Evolutionary conservation across 208 protist species (phyloP), one percentile per base, ranked within the genome.

Genomic region (Sergeia podlipaevii): DNA sequence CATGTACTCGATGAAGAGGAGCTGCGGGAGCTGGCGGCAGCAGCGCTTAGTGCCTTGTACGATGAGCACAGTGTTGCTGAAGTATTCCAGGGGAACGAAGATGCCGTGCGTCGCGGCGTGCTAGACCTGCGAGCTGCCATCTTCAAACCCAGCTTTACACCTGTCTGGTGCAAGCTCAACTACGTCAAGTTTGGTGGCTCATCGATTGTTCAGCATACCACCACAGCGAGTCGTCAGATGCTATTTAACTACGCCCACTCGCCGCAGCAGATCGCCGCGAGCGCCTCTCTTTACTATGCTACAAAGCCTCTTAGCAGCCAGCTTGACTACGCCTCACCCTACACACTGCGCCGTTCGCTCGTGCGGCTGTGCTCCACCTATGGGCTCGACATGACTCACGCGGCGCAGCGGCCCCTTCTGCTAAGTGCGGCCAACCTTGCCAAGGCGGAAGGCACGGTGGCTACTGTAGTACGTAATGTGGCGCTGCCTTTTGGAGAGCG

Each of bases 161-260:
- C 61, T 7, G 62, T 87, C 15, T 92, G 77, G 80, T 88, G 77
- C 44, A 80, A 85, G 38, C 48, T 80, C 44, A 21, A 95, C 56
- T 95, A 89, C 62, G 76, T 70, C 48, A 95, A 95, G 70, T 95
- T 85, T 49, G 88, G 84, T 13, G 73, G 70, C 24, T 60, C 79
- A 11, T 74, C 73, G 4, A 56, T 90, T 2, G 80, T 85, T 28
- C 84, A 91, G 48, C 88, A 89, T 74, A 92, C 79, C 15, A 68
- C 74, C 48, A 88, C 80, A 6, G 74, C 79, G 21, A 54, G 64
- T 21, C 79, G 84, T 2, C 79, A 88, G 66, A 65, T 95, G 6
- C 71, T 83, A 24, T 91, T 84, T 46, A 74, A 84, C 56, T 77
- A 91, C 58, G 74, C 81, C n/a, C 52, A 68, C 17, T 76, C 70